These are phyloP conservation scores for Ochromonas danica DNA, from an alignment of 108 stramenopile genomes.

Conservation along the genomic window DNA sequence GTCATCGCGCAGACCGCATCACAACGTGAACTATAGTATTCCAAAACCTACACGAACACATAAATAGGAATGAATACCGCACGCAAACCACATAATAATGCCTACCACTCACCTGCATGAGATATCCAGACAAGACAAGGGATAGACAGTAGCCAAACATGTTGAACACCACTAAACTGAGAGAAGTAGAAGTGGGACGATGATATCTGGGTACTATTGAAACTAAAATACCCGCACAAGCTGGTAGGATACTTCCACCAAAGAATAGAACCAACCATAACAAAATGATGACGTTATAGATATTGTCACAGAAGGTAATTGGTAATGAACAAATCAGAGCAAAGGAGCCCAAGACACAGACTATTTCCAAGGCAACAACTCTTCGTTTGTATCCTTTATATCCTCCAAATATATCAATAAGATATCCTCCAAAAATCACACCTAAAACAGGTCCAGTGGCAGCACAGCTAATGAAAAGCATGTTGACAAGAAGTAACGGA, in stretches of 20 bases:
- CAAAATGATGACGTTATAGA: constrained; percentile 5
- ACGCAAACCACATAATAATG: background rate
- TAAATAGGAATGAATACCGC: background rate
- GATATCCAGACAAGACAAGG: constrained; percentile 26
- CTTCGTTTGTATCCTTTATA: constrained; percentile 16
- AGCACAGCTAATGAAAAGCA: constrained; percentile 23
- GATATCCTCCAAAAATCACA: constrained; percentile 27
- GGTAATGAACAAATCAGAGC: background rate
- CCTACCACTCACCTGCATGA: constrained; percentile 23
- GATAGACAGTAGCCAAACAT: constrained; percentile 34
- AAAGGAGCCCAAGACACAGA: background rate
- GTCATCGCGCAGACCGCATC: constrained; percentile 17
- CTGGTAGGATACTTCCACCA: constrained; percentile 19
- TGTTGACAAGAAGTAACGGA: constrained; percentile 20
- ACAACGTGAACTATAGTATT: background rate
- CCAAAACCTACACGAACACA: background rate
- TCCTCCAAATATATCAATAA: constrained; percentile 22
- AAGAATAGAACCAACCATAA: constrained; percentile 31
- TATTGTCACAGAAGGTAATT: background rate
- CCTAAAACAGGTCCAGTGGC: constrained; percentile 25
- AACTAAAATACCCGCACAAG: constrained; percentile 27
- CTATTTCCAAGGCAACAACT: background rate
- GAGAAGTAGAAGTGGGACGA: constrained; percentile 19
- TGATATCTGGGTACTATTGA: constrained; percentile 21
- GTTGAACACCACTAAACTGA: constrained; percentile 8